These are phyloP conservation scores for Aspergillus ellipticus DNA, from an alignment of 495 filamentous ascomycete genomes.

Conservation along the genomic window DNA sequence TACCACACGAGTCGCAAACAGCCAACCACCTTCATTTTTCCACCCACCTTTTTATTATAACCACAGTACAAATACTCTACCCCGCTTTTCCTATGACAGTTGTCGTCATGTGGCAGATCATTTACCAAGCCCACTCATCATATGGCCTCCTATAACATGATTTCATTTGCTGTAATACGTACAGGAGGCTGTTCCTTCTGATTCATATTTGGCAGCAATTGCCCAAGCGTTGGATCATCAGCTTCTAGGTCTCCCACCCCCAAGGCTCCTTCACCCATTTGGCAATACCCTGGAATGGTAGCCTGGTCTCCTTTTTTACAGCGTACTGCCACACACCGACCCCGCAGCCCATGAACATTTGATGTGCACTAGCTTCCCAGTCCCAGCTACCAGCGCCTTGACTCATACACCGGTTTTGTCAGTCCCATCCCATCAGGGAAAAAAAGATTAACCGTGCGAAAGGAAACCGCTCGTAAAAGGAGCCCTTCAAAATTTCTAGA, in stretches of 20 bases:
- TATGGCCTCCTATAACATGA: conserved; percentile 1
- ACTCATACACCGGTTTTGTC: conserved; percentile 21
- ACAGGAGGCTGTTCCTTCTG: background rate
- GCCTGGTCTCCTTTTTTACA: conserved; percentile 1
- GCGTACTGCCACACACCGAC: conserved; percentile 24
- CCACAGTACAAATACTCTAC: conserved; percentile 1
- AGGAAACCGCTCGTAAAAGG: background rate
- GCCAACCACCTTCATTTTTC: conserved; percentile 1
- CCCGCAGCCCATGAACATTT: conserved; percentile 25
- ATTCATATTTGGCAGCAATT: background rate
- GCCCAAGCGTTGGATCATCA: conserved; percentile 7
- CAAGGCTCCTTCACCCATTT: background rate
- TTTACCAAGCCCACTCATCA: conserved; percentile 7
- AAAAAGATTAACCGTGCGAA: background rate
- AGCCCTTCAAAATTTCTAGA: background rate
- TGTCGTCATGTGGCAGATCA: conserved; percentile 23
- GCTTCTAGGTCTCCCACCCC: background rate
- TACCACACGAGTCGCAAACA: conserved; percentile 3
- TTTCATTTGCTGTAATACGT: background rate
- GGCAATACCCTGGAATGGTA: conserved; percentile 7
- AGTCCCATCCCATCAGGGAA: background rate
- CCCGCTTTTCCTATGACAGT: conserved; percentile 15
- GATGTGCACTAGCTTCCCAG: conserved; percentile 15
- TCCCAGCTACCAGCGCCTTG: conserved; percentile 23
- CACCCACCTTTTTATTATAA: conserved; percentile 14